Percentiles rank a stretch among this genome's conserved stretches.
phyloP scores from a whole-genome alignment of 2,329 filamentous ascomycete species.

The Ustilaginoidea virens region DNA sequence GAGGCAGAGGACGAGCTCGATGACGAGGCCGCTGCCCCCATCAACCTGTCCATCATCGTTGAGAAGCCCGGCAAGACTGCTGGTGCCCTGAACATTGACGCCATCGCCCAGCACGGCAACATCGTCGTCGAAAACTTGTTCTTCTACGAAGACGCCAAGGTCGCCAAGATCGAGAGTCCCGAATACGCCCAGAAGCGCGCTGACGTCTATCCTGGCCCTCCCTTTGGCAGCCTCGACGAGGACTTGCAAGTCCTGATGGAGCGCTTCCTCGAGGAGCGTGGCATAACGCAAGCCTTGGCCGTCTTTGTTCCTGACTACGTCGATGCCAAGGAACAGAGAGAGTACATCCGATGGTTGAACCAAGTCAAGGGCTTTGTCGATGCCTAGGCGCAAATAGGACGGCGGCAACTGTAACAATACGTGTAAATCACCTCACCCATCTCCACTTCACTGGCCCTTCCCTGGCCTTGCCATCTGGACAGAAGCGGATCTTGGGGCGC shows the following conservation, averaged over 20 bases:
- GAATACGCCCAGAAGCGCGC: constrained; percentile 65
- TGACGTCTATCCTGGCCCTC: constrained; percentile 75
- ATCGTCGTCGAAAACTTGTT: constrained; percentile 84
- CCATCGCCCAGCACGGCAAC: constrained; percentile 69
- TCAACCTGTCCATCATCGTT: constrained; percentile 70
- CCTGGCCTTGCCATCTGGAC: too few relatives aligned
- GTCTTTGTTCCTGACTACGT: constrained; percentile 93
- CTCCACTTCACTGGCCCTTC: too few relatives aligned
- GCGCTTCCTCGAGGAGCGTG: constrained; percentile 87
- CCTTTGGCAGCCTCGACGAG: constrained; percentile 88
- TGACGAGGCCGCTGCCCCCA: constrained; percentile 53
- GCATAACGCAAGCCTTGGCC: constrained; percentile 73
- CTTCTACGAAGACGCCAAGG: constrained; percentile 64
- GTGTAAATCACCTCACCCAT: too few relatives aligned
- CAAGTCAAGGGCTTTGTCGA: constrained; percentile 78
- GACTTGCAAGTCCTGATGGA: constrained; percentile 87
- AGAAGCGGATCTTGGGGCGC: too few relatives aligned
- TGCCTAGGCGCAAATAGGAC: constrained; percentile 26
- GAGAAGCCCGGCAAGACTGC: constrained; percentile 60
- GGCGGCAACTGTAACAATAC: too few relatives aligned
- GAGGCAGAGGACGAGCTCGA: constrained; percentile 30
- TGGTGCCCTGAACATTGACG: constrained; percentile 76
- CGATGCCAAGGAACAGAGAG: constrained; percentile 95
- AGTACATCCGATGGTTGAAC: constrained; percentile 83
- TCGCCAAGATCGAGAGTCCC: constrained; percentile 61